Evolutionary conservation across 768 basidiomycete species (phyloP).

Genomic region (Agaricus sinodeliciosus): DNA sequence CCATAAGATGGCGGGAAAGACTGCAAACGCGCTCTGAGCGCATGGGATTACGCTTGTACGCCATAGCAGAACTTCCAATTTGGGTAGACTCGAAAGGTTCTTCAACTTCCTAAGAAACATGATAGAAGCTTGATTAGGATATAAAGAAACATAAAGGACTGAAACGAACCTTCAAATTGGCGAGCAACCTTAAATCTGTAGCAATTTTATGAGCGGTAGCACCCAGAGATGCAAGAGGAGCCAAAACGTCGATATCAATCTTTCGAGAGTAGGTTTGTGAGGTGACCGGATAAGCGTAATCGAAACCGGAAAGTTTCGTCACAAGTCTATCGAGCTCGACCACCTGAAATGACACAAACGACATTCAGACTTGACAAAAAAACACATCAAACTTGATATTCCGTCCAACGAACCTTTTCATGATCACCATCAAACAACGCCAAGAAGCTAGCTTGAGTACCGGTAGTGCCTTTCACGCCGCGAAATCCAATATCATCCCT

Average conservation of each 20-base stretch:
- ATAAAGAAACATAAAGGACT: background rate
- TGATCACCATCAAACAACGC: constrained; percentile 94
- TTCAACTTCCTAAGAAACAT: constrained; percentile 71
- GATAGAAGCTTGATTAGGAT: background rate
- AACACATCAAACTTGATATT: background rate
- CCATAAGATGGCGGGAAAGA: constrained; percentile 93
- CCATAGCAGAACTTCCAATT: constrained; percentile 97
- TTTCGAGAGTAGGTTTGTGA: constrained; percentile 99
- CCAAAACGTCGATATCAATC: constrained; percentile 90
- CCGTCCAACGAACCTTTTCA: constrained; percentile 53
- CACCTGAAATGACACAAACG: constrained; percentile 42
- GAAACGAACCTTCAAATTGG: constrained; percentile 73
- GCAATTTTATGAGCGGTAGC: constrained; percentile 98
- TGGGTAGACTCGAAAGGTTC: constrained; percentile 99
- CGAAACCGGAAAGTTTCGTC: constrained; percentile 87
- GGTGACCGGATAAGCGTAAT: constrained; percentile 94
- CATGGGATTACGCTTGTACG: constrained; percentile 99
- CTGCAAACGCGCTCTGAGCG: constrained; percentile 96
- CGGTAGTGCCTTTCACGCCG: constrained; percentile 99
- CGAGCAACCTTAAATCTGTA: constrained; percentile 89
- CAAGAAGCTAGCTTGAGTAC: constrained; percentile 95
- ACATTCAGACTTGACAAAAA: background rate
- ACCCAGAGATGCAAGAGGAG: constrained; percentile 84
- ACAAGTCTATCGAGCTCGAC: constrained; percentile 85
- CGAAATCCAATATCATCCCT: constrained; percentile 93